Evolutionary conservation across 169 alveolate species (phyloP), one percentile per base, ranked within the genome.

Genomic region (Plasmodium inui): DNA sequence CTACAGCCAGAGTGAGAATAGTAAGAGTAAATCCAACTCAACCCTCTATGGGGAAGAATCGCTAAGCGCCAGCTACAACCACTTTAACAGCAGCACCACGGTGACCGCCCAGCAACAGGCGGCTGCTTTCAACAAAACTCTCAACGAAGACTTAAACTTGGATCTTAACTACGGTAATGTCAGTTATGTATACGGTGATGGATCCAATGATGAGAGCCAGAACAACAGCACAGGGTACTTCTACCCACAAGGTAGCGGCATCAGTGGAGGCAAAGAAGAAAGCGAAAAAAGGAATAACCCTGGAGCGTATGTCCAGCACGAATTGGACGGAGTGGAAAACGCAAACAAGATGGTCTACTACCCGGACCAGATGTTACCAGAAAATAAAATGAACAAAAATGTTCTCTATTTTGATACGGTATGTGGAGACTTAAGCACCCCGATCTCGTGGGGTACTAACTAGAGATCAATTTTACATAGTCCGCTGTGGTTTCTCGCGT

Each of bases 321-420:
- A 83, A 39, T 10, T 84, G 41, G 78, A 72, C 7, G 34, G 83
- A 32, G 41, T 72, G 17, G n/a, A 14, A 0, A 74, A 76, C 46
- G 41, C 82, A 34, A 78, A 86, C 39, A 86, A 70, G 44, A 6
- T 85, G 41, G 55, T 70, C 4, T 86, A 86, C 44, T 74, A n/a
- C 71, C 86, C 83, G 55, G 86, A 76, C 1, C 86, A 44, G 8
- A 55, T 74, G 46, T 46, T 86, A 19, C n/a, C 71, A n/a, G 86
- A 86, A 78, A 86, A 41, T 86, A 55, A 53, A 32, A 37, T 41
- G 39, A 34, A 74, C 32, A 83, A 78, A 10, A 86, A 73, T 71
- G 71, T 74, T 37, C 81, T 86, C 4, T 86, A 86, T 55, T 86
- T 70, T 76, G 85, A 86, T 46, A 9, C 93, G 82, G 93, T 85